Evolutionary conservation across 129 eudicot species (phyloP), one percentile per base, ranked within the genome.

Genomic region (Scalesia atractyloides): DNA sequence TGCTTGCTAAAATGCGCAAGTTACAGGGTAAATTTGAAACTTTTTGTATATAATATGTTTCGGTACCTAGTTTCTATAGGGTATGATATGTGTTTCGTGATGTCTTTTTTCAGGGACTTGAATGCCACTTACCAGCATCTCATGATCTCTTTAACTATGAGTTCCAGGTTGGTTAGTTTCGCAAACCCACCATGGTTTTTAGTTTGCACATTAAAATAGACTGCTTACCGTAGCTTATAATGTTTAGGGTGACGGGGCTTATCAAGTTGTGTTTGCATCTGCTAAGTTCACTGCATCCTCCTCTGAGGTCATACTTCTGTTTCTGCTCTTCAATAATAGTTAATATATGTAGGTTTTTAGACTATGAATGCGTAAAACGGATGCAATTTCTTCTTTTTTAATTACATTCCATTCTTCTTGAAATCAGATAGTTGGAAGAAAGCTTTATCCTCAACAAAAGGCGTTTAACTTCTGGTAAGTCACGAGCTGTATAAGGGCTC

Each of bases 121-220:
- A 66, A 82, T 73, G 33, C 80, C 99, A 94, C 84, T 80, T 94
- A 69, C 47, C 61, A 12, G 58, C 99, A 24, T 86, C 87, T 41
- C 99, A 94, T 64, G 99, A 94, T 83, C 83, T 90, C 43, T 88
- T 94, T 81, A 81, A 68, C 83, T 94, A 59, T 77, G 97, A 94
- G 64, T 94, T 88, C 76, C 74, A 89, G 99, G 99, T 94, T 37
- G 91, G 97, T 85, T 72, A 76, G 79, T 74, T 78, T 61, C 37
- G 24, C 36, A 18, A 72, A 68, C 75, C 44, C 57, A 52, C 30
- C 60, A 9, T 43, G 19, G 34, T 30, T 5, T 64, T 71, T 57
- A 54, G 36, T 58, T 37, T 18, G 18, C 71, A n/a, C 63, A 62
- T 62, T 65, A 53, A 47, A 14, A 24, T 63, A 26, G 30, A 41